A percentile compares a stretch with the other conserved stretches of the same genome.
Evolutionary conservation across 805 yeast genomes (phyloP).

Genomic region (Lachancea fermentati): DNA sequence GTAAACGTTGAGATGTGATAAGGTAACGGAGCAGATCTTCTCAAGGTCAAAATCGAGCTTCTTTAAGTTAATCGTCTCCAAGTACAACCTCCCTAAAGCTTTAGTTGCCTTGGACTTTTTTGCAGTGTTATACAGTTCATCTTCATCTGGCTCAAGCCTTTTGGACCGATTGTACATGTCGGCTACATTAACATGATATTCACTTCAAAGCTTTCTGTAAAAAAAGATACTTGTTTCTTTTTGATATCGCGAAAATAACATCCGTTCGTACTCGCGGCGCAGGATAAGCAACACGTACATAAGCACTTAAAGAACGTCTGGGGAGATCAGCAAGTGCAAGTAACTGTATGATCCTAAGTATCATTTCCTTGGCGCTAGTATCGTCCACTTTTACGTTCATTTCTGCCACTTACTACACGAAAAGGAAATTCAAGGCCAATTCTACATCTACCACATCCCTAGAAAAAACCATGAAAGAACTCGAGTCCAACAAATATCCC

Average conservation of each 20-base stretch:
- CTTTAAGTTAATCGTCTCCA: conserved; percentile 30
- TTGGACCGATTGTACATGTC: background rate
- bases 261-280: background rate
- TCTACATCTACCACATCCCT: background rate
- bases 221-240: background rate
- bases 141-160: background rate
- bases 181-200: no score
- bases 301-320: background rate
- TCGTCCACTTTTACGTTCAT: background rate
- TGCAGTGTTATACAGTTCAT: background rate
- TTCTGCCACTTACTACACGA: background rate
- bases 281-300: background rate
- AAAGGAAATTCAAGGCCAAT: background rate
- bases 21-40: conserved; percentile 56
- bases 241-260: background rate
- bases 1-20: conserved; percentile 57
- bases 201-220: background rate
- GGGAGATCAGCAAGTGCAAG: background rate
- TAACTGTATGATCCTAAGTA: background rate
- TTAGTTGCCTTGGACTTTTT: background rate
- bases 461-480: background rate
- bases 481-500: conserved; percentile 55
- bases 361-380: background rate
- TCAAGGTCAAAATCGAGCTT: conserved; percentile 63
- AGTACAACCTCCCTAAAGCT: conserved; percentile 1